phyloP scores from a whole-genome alignment of 768 basidiomycete species.

The Boletus rubescentipes region DNA sequence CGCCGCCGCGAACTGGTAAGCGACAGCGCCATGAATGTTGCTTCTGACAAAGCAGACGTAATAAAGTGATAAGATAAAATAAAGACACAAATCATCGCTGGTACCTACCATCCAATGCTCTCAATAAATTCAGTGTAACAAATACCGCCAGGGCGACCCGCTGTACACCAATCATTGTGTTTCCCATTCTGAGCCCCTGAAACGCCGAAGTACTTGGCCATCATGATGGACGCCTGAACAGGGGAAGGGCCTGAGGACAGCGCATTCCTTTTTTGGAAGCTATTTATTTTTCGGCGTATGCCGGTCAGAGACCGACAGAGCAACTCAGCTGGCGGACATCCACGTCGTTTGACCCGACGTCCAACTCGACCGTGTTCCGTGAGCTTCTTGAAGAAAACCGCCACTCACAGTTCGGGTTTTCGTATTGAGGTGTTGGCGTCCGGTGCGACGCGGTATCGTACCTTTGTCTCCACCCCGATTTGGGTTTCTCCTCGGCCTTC shows the following conservation, averaged over 20 bases:
- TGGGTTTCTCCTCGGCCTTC: slow-evolving; percentile 8
- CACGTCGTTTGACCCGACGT: slow-evolving; percentile 6
- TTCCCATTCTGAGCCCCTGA: not conserved
- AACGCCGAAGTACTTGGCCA: no score
- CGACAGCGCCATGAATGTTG: no score
- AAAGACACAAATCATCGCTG: no score
- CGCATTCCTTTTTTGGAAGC: not conserved
- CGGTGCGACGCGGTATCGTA: slow-evolving; percentile 1
- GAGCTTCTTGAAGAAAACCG: not conserved
- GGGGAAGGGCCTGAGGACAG: not conserved
- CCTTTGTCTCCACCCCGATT: slow-evolving; percentile 20
- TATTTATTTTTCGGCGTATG: slow-evolving; percentile 20
- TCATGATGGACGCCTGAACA: no score
- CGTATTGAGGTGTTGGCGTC: not conserved
- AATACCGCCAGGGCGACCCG: no score
- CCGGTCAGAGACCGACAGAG: slow-evolving; percentile 14
- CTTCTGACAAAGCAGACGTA: no score
- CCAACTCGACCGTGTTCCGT: slow-evolving; percentile 4
- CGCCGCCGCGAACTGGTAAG: no score
- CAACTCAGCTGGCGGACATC: slow-evolving; percentile 8
- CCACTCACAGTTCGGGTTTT: not conserved
- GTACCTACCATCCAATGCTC: no score
- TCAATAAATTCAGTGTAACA: no score
- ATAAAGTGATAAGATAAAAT: no score
- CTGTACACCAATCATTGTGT: not conserved